Evolutionary conservation across 148 eudicot species (phyloP), one percentile per base, ranked within the genome.

Genomic region (Amaranthus hypochondriacus): DNA sequence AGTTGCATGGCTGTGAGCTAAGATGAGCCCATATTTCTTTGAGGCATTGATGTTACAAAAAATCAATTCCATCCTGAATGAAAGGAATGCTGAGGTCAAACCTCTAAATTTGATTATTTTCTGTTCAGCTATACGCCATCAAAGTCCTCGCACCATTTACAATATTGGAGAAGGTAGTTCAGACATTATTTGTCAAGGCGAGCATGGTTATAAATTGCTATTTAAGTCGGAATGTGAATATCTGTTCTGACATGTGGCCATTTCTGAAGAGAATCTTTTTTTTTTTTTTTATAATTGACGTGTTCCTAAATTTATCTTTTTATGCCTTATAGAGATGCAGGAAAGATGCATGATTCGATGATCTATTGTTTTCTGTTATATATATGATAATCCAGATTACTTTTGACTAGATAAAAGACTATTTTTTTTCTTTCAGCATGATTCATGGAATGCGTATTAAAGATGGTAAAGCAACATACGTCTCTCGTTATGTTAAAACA

Each of bases 391-490:
- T 60, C 28, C 6, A 59, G 46, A 11, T 49, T 10, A 9, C n/a
- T 28, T 49, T 59, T 48, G 28, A 10, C 0, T 6, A 55, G 9
- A 44, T 15, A 6, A n/a, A 56, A 56, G 6, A 55, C 1, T n/a
- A 13, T 43, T 14, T 62, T 9, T 10, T 11, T 76, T 48, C 1
- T 5, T 13, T 14, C 77, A 90, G 96, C 58, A 96, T 92, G 99
- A 86, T 96, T 74, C 99, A 96, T 81, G 97, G 97, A 52, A 47
- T 96, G 80, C 94, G 86, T 73, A 90, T 96, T 69, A 92, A 96
- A 84, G 90, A 90, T 79, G 99, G 99, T 74, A 90, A 90, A 84
- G 99, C 97, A 59, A 84, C 99, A 53, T 96, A 90, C 80, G 96
- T 96, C 73, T 96, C 99, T 46, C 99, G 97, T 67, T 96, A 86